A percentile compares a stretch with the other conserved stretches of the same genome.
Evolutionary conservation across 129 eudicot species (phyloP).

Genomic region (Gnaphalium uliginosum): DNA sequence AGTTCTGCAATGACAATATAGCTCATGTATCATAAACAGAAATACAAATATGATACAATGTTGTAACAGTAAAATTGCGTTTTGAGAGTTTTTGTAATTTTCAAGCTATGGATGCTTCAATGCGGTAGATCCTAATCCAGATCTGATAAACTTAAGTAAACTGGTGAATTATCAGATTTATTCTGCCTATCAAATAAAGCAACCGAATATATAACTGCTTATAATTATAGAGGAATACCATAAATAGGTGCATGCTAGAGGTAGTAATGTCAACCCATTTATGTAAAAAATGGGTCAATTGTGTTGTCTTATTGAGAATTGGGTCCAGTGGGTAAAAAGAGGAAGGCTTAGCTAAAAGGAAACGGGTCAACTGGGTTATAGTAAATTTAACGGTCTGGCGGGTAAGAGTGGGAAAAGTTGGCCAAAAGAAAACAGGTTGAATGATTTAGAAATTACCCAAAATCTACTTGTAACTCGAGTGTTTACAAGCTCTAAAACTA

Average conservation of each 20-base stretch:
- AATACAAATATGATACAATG: background rate
- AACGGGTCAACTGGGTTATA: background rate
- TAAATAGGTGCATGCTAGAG: background rate
- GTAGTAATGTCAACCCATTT: background rate
- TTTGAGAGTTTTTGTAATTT: too few relatives aligned
- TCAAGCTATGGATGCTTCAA: too few relatives aligned
- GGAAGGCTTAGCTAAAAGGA: background rate
- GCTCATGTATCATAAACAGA: conserved; percentile 6
- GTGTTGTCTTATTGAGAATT: background rate
- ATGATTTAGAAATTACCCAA: background rate
- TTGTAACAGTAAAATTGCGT: too few relatives aligned
- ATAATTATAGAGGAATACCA: background rate
- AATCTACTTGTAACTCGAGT: background rate
- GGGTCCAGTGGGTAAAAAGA: background rate
- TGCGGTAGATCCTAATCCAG: too few relatives aligned
- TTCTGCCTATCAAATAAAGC: too few relatives aligned
- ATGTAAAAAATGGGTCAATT: background rate
- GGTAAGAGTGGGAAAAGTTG: background rate
- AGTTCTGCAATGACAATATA: conserved; percentile 48
- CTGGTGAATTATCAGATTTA: too few relatives aligned
- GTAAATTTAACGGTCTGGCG: too few relatives aligned
- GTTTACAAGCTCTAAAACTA: background rate
- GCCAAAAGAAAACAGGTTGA: background rate
- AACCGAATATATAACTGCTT: too few relatives aligned
- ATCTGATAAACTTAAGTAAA: too few relatives aligned